Percentiles rank a stretch among this genome's conserved stretches.
These are phyloP conservation scores for Juncus effusus DNA, from an alignment of 176 grass and related monocot species.

Conservation along the genomic window DNA sequence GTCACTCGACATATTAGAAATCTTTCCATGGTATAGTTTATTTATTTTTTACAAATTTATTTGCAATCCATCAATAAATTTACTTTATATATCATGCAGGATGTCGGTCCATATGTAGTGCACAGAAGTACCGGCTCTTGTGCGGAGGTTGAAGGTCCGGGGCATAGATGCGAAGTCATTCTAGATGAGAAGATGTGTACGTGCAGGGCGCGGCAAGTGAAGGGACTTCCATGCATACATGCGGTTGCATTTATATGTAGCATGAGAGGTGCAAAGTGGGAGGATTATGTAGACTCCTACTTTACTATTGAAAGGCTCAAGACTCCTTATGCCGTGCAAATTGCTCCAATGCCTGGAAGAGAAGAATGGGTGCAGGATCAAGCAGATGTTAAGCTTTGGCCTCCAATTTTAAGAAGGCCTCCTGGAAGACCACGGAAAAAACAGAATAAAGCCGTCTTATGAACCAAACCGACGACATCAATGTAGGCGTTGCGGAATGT, in stretches of 20 bases:
- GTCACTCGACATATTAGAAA: not conserved
- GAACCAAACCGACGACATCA: too few species aligned
- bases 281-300: not conserved
- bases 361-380: not conserved
- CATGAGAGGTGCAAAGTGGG: constrained; percentile 8
- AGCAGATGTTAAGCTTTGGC: not conserved
- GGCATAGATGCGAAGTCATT: not conserved
- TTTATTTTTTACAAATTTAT: not conserved
- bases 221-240: constrained; percentile 5
- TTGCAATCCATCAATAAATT: not conserved
- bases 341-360: not conserved
- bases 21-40: not conserved
- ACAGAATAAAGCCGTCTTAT: not conserved
- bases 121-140: not conserved
- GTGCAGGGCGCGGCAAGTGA: constrained; percentile 5
- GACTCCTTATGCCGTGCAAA: not conserved
- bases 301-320: constrained; percentile 8
- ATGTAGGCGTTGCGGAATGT: too few species aligned
- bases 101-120: not conserved
- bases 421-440: not conserved
- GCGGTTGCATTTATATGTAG: not conserved
- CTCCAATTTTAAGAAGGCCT: not conserved
- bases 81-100: not conserved
- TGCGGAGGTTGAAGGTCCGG: not conserved
- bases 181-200: constrained; percentile 19